Conservation (phyloP, 2,329 filamentous ascomycete genomes). For the Apiospora pterosperma region DNA sequence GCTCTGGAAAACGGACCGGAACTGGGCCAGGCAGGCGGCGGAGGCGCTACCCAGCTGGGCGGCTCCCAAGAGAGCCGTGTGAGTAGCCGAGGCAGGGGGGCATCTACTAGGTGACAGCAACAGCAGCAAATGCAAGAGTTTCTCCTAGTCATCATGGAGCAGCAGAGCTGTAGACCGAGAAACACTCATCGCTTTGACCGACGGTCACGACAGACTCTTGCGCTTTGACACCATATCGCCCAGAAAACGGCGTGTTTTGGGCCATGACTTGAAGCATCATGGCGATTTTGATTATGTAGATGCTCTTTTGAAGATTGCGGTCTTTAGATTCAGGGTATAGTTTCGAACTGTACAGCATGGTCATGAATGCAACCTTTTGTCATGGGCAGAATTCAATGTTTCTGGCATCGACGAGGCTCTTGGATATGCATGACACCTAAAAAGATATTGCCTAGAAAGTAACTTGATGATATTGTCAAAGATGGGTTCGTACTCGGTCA, state of each 20-base stretch:
- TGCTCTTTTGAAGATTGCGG: neutral
- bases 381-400: neutral
- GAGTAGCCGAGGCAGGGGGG: no score
- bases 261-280: neutral
- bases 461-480: neutral
- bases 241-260: neutral
- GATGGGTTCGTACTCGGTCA: neutral
- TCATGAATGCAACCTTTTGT: neutral
- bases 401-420: neutral
- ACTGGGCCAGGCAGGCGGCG: slow-evolving; percentile 10
- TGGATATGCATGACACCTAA: neutral
- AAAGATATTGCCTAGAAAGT: neutral
- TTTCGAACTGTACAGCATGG: neutral
- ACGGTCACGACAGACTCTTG: neutral
- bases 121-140: no score
- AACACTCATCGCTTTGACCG: neutral
- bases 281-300: neutral
- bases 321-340: neutral
- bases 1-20: slow-evolving; percentile 10
- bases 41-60: slow-evolving; percentile 13
- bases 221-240: neutral
- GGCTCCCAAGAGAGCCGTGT: slow-evolving; percentile 4
- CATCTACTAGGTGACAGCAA: neutral
- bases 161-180: neutral
- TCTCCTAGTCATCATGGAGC: neutral